These are phyloP conservation scores for Ascochyta fabae DNA, from an alignment of 2,329 filamentous ascomycete species.

Conservation along the genomic window DNA sequence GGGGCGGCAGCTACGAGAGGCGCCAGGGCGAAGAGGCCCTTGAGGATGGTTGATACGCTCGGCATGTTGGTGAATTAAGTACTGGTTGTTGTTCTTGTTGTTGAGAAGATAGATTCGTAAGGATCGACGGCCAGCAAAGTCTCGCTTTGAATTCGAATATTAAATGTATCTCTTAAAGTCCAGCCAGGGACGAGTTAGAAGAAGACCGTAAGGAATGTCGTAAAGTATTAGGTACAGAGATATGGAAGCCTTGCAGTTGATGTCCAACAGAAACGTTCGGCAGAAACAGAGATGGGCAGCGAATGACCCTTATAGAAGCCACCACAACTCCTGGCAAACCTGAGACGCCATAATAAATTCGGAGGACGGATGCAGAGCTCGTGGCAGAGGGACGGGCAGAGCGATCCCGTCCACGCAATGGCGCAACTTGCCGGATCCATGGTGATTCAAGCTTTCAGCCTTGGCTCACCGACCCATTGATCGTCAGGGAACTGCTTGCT, in stretches of 20 bases:
- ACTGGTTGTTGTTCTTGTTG: slow-evolving; percentile 23
- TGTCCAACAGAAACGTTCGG: slow-evolving; percentile 44
- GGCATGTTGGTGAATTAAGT: slow-evolving; percentile 48
- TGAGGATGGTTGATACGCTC: slow-evolving; percentile 45
- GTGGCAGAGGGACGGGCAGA: slow-evolving; percentile 39
- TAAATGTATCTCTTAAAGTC: slow-evolving; percentile 46
- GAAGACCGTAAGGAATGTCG: slow-evolving; percentile 47
- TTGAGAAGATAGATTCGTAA: slow-evolving; percentile 26
- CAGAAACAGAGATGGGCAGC: slow-evolving; percentile 48
- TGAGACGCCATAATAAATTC: slow-evolving; percentile 49
- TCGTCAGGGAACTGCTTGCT: slow-evolving; percentile 34
- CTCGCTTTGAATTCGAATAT: slow-evolving; percentile 47
- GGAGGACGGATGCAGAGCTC: slow-evolving; percentile 45
- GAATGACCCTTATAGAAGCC: slow-evolving; percentile 49
- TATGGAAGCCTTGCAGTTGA: slow-evolving; percentile 44
- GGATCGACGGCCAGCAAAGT: slow-evolving; percentile 46
- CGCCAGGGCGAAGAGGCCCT: slow-evolving; percentile 45
- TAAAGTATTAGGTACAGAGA: slow-evolving; percentile 46
- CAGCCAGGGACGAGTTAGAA: slow-evolving; percentile 51
- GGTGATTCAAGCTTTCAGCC: slow-evolving; percentile 42
- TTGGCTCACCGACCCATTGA: slow-evolving; percentile 40
- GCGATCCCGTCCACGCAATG: slow-evolving; percentile 42
- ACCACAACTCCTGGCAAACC: slow-evolving; percentile 40
- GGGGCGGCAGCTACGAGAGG: slow-evolving; percentile 44
- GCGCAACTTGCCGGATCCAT: slow-evolving; percentile 38